Conservation (phyloP, 2,329 filamentous ascomycete genomes). For the Cadophora malorum region DNA sequence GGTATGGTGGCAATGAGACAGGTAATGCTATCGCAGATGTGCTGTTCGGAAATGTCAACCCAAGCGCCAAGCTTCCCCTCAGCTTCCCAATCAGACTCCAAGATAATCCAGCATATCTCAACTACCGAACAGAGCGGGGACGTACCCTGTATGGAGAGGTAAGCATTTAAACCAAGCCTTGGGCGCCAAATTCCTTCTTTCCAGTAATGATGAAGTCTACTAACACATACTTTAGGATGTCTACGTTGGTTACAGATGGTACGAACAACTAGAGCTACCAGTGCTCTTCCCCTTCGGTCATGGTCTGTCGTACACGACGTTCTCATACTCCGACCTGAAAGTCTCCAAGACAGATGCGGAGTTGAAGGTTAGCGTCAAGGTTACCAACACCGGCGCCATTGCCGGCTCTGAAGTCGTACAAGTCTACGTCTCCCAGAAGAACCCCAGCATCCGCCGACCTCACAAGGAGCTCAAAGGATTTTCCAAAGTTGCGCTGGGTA, state of each 20-base stretch:
- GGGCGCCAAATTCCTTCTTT: too few species aligned
- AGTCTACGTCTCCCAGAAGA: constrained; percentile 61
- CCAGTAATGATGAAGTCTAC: too few species aligned
- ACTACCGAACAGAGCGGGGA: constrained; percentile 73
- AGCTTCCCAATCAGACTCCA: constrained; percentile 72
- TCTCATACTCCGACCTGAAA: constrained; percentile 59
- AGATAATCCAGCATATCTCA: constrained; percentile 78
- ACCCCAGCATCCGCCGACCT: constrained; percentile 59
- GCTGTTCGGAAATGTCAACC: constrained; percentile 75
- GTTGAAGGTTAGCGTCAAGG: constrained; percentile 55
- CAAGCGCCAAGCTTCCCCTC: constrained; percentile 76
- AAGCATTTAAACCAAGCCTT: background rate
- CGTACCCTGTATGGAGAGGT: constrained; percentile 75
- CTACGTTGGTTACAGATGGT: constrained; percentile 82
- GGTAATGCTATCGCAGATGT: constrained; percentile 83
- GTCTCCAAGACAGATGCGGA: constrained; percentile 53
- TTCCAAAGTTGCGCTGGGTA: constrained; percentile 65
- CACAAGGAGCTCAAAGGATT: constrained; percentile 71
- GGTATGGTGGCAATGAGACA: constrained; percentile 88
- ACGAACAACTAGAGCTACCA: constrained; percentile 70
- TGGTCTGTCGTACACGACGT: constrained; percentile 79
- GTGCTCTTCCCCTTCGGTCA: constrained; percentile 81
- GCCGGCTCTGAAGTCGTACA: constrained; percentile 63
- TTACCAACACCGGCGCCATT: constrained; percentile 67
- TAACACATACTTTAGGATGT: constrained; percentile 55